A percentile compares a stretch with the other conserved stretches of the same genome.
Evolutionary conservation across 148 eudicot genomes (phyloP).

Genomic region (Dysphania ambrosioides): DNA sequence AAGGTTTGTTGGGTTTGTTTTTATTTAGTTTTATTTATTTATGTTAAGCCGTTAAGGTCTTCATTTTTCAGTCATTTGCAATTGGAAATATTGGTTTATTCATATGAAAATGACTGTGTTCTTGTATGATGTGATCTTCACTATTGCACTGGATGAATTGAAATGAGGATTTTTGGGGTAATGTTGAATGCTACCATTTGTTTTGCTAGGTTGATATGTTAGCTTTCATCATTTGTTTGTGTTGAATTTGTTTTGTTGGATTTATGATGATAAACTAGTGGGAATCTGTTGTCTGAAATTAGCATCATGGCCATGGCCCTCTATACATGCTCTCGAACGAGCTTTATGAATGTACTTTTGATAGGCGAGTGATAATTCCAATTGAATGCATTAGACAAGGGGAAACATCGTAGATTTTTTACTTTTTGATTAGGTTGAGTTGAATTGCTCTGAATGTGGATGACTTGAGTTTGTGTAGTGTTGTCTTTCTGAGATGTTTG

Average conservation of each 20-base stretch:
- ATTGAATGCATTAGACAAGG: not conserved
- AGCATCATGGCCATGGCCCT: not conserved
- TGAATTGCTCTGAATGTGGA: not conserved
- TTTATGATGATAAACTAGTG: not conserved
- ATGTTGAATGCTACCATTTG: slow-evolving; percentile 5
- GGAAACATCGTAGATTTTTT: not conserved
- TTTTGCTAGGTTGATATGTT: slow-evolving; percentile 1
- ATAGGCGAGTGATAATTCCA: not conserved
- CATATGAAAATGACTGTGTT: no score
- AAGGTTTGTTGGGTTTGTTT: slow-evolving; percentile 49
- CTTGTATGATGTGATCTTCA: slow-evolving; percentile 8
- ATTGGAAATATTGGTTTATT: slow-evolving; percentile 13
- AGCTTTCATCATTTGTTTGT: not conserved
- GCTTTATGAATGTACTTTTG: not conserved
- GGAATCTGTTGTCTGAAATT: not conserved
- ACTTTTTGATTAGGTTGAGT: no score
- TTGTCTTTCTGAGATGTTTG: not conserved
- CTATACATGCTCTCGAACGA: not conserved
- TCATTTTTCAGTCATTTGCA: slow-evolving; percentile 6
- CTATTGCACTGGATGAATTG: not conserved
- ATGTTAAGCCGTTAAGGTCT: no score
- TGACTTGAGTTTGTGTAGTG: not conserved
- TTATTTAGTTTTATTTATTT: slow-evolving; percentile 2
- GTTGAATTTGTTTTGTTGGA: not conserved
- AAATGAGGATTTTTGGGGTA: slow-evolving; percentile 11